These are phyloP conservation scores for Aspergillus bertholletiae DNA, from an alignment of 495 filamentous ascomycete species.

Conservation along the genomic window DNA sequence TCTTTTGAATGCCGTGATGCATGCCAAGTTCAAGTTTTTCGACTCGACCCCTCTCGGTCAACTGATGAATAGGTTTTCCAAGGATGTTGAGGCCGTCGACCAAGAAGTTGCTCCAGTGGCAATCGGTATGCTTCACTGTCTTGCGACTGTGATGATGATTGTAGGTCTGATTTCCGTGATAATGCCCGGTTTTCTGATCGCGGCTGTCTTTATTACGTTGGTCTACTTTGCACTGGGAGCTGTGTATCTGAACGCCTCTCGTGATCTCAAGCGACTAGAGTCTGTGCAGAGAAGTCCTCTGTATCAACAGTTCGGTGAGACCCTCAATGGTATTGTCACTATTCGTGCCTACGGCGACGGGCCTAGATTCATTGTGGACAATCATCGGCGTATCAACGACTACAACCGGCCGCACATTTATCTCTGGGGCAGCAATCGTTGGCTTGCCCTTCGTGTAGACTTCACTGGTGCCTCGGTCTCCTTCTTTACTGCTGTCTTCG, in stretches of 20 bases:
- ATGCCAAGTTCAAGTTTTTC: slow-evolving; percentile 95
- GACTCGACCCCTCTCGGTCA: slow-evolving; percentile 95
- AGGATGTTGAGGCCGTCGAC: slow-evolving; percentile 92
- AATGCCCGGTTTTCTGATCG: slow-evolving; percentile 87
- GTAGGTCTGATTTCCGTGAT: slow-evolving; percentile 88
- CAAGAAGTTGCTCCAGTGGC: slow-evolving; percentile 94
- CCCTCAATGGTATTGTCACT: slow-evolving; percentile 90
- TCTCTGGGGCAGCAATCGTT: slow-evolving; percentile 95
- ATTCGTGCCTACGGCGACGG: slow-evolving; percentile 97
- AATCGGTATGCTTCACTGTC: slow-evolving; percentile 64
- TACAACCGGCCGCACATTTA: slow-evolving; percentile 94
- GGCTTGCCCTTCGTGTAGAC: slow-evolving; percentile 93
- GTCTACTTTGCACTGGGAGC: slow-evolving; percentile 79
- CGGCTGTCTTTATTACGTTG: slow-evolving; percentile 78
- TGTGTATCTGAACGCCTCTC: slow-evolving; percentile 87
- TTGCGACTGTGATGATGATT: slow-evolving; percentile 80
- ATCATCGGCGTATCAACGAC: slow-evolving; percentile 81
- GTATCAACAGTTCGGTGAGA: slow-evolving; percentile 98
- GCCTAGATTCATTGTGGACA: slow-evolving; percentile 88
- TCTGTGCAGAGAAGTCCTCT: slow-evolving; percentile 92
- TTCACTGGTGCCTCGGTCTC: slow-evolving; percentile 85
- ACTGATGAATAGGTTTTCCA: slow-evolving; percentile 98
- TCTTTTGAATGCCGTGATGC: slow-evolving; percentile 74
- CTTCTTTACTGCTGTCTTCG: slow-evolving; percentile 91
- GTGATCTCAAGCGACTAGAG: slow-evolving; percentile 92